phyloP scores from a whole-genome alignment of 2,329 filamentous ascomycete genomes.

The Harringtonia lauricola region DNA sequence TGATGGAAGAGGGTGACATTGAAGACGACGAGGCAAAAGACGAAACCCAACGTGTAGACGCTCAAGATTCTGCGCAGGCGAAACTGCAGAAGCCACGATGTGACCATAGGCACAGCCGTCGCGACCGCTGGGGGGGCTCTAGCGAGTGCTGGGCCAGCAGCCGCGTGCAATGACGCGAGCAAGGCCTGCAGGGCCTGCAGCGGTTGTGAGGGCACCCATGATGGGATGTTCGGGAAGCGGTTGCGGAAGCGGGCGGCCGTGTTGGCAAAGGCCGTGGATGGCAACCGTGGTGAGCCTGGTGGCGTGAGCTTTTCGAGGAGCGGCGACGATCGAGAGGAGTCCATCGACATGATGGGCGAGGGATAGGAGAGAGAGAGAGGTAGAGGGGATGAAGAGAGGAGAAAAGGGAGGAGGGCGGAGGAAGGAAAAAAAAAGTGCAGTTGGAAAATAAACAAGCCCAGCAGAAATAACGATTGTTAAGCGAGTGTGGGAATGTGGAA shows the following conservation, averaged over 20 bases:
- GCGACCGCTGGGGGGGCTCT: not conserved
- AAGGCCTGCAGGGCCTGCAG: conserved; percentile 1
- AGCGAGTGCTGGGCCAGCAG: not conserved
- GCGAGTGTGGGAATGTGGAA: too few species aligned
- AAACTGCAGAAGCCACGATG: conserved; percentile 4
- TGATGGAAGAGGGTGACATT: not conserved
- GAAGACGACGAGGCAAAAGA: conserved; percentile 3
- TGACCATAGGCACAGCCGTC: not conserved
- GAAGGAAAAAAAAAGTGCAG: not conserved
- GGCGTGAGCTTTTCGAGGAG: conserved; percentile 9
- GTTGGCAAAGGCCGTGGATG: conserved; percentile 5
- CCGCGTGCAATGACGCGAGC: not conserved
- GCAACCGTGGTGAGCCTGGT: conserved; percentile 6
- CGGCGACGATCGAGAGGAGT: conserved; percentile 10
- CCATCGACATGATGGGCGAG: conserved; percentile 7
- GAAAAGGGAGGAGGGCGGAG: not conserved
- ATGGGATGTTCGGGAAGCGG: not conserved
- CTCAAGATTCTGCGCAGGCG: conserved; percentile 8
- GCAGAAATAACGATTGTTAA: too few species aligned
- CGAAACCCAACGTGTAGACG: conserved; percentile 6
- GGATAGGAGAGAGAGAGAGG: not conserved
- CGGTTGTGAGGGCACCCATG: conserved; percentile 2
- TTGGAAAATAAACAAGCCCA: too few species aligned
- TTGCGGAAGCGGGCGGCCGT: too few species aligned
- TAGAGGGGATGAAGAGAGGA: not conserved